Percentiles rank a stretch among this genome's conserved stretches.
Conservation (phyloP, 495 filamentous ascomycete species). For the Penicillium taxi region DNA sequence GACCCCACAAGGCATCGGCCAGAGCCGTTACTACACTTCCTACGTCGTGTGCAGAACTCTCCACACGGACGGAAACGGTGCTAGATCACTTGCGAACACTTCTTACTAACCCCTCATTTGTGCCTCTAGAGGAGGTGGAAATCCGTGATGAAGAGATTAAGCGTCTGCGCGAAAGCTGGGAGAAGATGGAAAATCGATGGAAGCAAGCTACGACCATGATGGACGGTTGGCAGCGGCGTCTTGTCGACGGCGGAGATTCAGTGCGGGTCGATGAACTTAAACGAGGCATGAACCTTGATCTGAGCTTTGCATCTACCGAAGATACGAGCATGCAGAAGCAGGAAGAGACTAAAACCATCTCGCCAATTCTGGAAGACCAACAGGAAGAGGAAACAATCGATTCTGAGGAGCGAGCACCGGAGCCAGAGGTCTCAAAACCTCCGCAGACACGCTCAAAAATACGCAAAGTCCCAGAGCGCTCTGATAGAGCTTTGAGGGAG, state of each 20-base stretch:
- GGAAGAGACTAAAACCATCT: slow-evolving; percentile 33
- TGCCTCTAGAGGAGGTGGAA: slow-evolving; percentile 90
- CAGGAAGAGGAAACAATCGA: slow-evolving; percentile 37
- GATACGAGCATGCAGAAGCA: slow-evolving; percentile 28
- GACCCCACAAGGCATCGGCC: slow-evolving; percentile 20
- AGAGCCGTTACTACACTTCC: slow-evolving; percentile 35
- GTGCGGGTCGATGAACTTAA: slow-evolving; percentile 78
- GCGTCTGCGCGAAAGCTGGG: slow-evolving; percentile 72
- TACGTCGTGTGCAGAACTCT: slow-evolving; percentile 63
- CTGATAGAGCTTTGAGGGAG: slow-evolving; percentile 33
- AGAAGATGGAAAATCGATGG: slow-evolving; percentile 87
- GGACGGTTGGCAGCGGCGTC: slow-evolving; percentile 83
- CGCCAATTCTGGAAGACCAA: slow-evolving; percentile 47
- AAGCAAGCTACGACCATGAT: slow-evolving; percentile 82
- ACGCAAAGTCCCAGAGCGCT: slow-evolving; percentile 19
- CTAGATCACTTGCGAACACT: slow-evolving; percentile 73
- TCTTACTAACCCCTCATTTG: slow-evolving; percentile 91
- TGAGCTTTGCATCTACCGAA: slow-evolving; percentile 47
- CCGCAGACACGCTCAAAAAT: slow-evolving; percentile 13
- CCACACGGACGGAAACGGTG: slow-evolving; percentile 60
- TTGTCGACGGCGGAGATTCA: slow-evolving; percentile 68
- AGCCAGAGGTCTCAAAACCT: slow-evolving; percentile 13
- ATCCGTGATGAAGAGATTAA: slow-evolving; percentile 84
- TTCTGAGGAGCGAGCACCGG: slow-evolving; percentile 21
- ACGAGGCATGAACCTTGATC: slow-evolving; percentile 62